Evolutionary conservation across 164 flowering plant genomes (phyloP).

Genomic region (Magnolia changhungtana): DNA sequence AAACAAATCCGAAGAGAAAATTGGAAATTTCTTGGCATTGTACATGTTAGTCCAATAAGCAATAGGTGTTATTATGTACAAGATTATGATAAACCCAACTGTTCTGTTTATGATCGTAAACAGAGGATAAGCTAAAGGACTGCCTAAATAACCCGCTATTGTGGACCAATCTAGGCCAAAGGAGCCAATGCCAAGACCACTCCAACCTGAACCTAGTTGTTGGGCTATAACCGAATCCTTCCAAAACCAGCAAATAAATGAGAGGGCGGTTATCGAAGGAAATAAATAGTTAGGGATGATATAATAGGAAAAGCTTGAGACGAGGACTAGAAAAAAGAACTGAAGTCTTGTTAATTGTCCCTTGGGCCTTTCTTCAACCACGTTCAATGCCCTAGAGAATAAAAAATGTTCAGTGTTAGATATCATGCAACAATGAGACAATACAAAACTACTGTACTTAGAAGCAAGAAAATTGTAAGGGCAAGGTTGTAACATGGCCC

Average conservation of each 20-base stretch:
- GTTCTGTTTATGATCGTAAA: slow-evolving; percentile 40
- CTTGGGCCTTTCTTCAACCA: slow-evolving; percentile 36
- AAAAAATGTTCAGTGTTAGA: no score
- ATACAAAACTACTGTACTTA: no score
- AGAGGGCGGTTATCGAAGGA: slow-evolving; percentile 47
- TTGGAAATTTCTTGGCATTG: slow-evolving; percentile 49
- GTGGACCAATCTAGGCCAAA: slow-evolving; percentile 58
- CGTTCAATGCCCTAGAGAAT: slow-evolving; percentile 50
- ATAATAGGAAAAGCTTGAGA: slow-evolving; percentile 44
- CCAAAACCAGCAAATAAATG: slow-evolving; percentile 59
- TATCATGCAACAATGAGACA: no score
- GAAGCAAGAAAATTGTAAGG: no score
- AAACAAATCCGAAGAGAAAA: slow-evolving; percentile 17
- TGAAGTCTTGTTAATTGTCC: slow-evolving; percentile 55
- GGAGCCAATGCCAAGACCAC: slow-evolving; percentile 61
- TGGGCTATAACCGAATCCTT: slow-evolving; percentile 37
- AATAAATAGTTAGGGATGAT: slow-evolving; percentile 36
- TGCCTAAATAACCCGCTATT: slow-evolving; percentile 39
- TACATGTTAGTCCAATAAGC: slow-evolving; percentile 50
- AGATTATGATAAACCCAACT: slow-evolving; percentile 33
- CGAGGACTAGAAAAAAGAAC: slow-evolving; percentile 47
- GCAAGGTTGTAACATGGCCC: no score
- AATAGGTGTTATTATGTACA: slow-evolving; percentile 41
- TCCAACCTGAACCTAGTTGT: slow-evolving; percentile 49
- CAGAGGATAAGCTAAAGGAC: slow-evolving; percentile 57